Conservation (phyloP, 2,329 filamentous ascomycete species). For the Westerdykella ornata region DNA sequence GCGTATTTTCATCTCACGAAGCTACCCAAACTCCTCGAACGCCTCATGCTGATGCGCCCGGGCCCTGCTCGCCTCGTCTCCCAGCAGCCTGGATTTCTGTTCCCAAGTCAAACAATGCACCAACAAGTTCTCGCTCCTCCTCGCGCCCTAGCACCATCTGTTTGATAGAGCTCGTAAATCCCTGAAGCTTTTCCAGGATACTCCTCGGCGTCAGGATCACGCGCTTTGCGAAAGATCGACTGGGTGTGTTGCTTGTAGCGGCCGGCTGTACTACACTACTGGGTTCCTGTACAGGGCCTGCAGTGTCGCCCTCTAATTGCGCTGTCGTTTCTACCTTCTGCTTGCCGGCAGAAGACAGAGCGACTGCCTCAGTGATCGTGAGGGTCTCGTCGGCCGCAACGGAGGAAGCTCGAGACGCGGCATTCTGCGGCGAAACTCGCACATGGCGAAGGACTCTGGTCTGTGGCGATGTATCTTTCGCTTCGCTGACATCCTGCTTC, state of each 20-base stretch:
- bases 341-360: slow-evolving; percentile 1
- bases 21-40: neutral
- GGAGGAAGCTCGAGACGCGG: slow-evolving; percentile 4
- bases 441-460: slow-evolving; percentile 24
- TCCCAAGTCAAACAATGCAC: slow-evolving; percentile 72
- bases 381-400: slow-evolving; percentile 2
- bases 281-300: slow-evolving; percentile 3
- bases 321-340: slow-evolving; percentile 9
- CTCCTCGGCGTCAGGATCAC: slow-evolving; percentile 38
- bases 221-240: slow-evolving; percentile 28
- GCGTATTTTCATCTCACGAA: neutral
- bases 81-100: slow-evolving; percentile 66
- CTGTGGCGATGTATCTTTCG: slow-evolving; percentile 13
- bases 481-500: slow-evolving; percentile 28
- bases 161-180: slow-evolving; percentile 36
- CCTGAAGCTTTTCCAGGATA: slow-evolving; percentile 44
- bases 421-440: slow-evolving; percentile 17
- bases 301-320: slow-evolving; percentile 9
- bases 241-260: slow-evolving; percentile 16
- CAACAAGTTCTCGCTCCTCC: slow-evolving; percentile 66
- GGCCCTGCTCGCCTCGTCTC: slow-evolving; percentile 38
- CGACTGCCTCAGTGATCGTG: neutral
- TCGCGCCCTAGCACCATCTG: slow-evolving; percentile 54
- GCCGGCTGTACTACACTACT: slow-evolving; percentile 7
- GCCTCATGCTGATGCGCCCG: neutral